Evolutionary conservation across 805 yeast genomes (phyloP), one percentile per base, ranked within the genome.

Genomic region (Starmera quercuum): DNA sequence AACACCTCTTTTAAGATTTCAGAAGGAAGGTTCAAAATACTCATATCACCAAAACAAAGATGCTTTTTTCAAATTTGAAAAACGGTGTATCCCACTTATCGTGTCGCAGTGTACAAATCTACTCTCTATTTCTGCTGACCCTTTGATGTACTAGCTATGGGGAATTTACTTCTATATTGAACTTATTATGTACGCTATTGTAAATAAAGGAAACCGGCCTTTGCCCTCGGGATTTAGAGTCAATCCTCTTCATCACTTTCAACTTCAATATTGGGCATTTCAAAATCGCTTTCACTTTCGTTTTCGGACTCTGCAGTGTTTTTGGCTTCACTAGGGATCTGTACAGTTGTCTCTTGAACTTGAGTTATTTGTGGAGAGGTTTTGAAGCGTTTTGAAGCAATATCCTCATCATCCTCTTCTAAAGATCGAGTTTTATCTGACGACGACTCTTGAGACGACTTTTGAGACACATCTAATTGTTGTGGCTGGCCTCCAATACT

Each of bases 161-260:
- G n/a, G n/a, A n/a, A n/a, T n/a, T n/a, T n/a, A n/a, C 31, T 15
- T 12, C 30, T 16, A 11, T 9, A 10, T 4, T 7, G 17, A 6
- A 13, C 32, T 21, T 12, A 13, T 8, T 6, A 20, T 12, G 18
- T 12, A 9, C 20, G 20, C 15, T 28, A 7, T 16, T 29, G 21
- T 30, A 25, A 26, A 15, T 20, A 24, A 20, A 6, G 20, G 11
- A 18, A 18, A 27, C n/a, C 5, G 15, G 12, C n/a, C 7, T 20
- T 10, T 21, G 11, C 21, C 9, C 20, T n/a, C 20, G 10, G 20
- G 26, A 27, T 12, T 19, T 30, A 63, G 15, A 58, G 62, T 32
- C 64, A 68, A 1, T 65, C 61, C 18, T 67, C 73, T 32, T 64
- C 71, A 20, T 56, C 72, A 30, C 66, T 49, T 29, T 62, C 68